phyloP scores from a whole-genome alignment of 768 basidiomycete genomes.

The Boletus rufocinnamomeus region DNA sequence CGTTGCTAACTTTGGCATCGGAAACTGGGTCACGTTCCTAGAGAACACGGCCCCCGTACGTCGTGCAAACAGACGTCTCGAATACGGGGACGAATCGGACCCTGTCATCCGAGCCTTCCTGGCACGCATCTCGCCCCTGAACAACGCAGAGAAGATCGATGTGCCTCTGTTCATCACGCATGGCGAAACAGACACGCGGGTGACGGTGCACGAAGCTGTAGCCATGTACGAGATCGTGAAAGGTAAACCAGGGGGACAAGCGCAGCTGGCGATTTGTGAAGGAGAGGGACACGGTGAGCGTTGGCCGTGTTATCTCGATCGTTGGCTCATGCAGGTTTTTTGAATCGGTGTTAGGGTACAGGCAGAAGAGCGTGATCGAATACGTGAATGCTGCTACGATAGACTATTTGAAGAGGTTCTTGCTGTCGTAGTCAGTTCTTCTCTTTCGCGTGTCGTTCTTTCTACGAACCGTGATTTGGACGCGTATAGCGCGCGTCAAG shows the following conservation, averaged over 20 bases:
- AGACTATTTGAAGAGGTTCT: slow-evolving; percentile 39
- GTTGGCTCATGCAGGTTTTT: slow-evolving; percentile 6
- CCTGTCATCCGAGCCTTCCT: slow-evolving; percentile 40
- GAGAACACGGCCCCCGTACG: slow-evolving; percentile 42
- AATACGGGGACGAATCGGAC: slow-evolving; percentile 45
- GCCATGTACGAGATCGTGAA: slow-evolving; percentile 39
- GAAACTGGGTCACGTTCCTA: slow-evolving; percentile 44
- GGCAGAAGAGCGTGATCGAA: slow-evolving; percentile 46
- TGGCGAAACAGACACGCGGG: slow-evolving; percentile 43
- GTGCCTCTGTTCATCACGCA: slow-evolving; percentile 44
- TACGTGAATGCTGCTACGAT: slow-evolving; percentile 43
- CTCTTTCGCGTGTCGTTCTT: slow-evolving; percentile 8
- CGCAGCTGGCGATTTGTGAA: slow-evolving; percentile 43
- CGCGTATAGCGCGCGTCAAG: background rate
- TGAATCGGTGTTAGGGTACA: slow-evolving; percentile 36
- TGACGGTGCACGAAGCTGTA: slow-evolving; percentile 42
- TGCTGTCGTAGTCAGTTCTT: slow-evolving; percentile 24
- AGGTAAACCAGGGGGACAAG: slow-evolving; percentile 25
- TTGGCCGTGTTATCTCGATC: background rate
- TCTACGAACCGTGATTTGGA: background rate
- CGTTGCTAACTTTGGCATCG: slow-evolving; percentile 43
- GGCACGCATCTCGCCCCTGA: slow-evolving; percentile 42
- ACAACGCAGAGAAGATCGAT: slow-evolving; percentile 37
- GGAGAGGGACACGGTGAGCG: slow-evolving; percentile 45
- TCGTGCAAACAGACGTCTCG: slow-evolving; percentile 37